Evolutionary conservation across 129 eudicot genomes (phyloP), one percentile per base, ranked within the genome.

Genomic region (Escallonia herrerae): DNA sequence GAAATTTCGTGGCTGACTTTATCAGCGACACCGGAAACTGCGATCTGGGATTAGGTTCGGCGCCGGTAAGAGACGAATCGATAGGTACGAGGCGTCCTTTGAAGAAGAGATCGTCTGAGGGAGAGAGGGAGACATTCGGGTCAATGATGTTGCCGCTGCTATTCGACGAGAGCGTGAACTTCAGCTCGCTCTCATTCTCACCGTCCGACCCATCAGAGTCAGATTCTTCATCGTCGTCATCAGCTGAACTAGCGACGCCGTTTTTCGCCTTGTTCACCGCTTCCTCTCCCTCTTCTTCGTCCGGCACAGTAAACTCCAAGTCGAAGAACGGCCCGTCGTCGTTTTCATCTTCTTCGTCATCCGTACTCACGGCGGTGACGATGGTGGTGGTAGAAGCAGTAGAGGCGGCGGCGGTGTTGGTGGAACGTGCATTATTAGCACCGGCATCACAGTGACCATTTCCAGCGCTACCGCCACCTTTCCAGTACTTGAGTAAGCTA

Each of bases 321-420:
- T 91, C 97, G 37, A 91, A 87, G 80, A 82, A 91, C 2, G 95
- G 87, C 0, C 96, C 98, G 39, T 87, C 91, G 51, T 84, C 95
- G 37, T 73, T 74, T 39, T 71, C 72, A 4, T 54, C 79, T 14
- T 77, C 87, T 38, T 56, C 81, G 8, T 80, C 64, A 43, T 69
- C 82, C 4, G 81, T 67, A 11, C 67, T 14, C 40, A 70, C 77
- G 5, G 63, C 46, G 62, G 61, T 42, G 51, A 55, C 70, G 6
- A 62, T 65, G 7, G 78, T 67, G 13, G 68, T 70, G 37, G 59
- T 70, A 49, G 81, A 73, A 39, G 76, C 65, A 43, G 67, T 49
- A 69, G 76, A 15, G 50, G 70, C 44, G 60, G 82, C 37, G 41
- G 40, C 42, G 69, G 78, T 15, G 62, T 62, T 59, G 43, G 71